phyloP scores from a whole-genome alignment of 306 rosid genomes.

The Ormosia semicastrata region DNA sequence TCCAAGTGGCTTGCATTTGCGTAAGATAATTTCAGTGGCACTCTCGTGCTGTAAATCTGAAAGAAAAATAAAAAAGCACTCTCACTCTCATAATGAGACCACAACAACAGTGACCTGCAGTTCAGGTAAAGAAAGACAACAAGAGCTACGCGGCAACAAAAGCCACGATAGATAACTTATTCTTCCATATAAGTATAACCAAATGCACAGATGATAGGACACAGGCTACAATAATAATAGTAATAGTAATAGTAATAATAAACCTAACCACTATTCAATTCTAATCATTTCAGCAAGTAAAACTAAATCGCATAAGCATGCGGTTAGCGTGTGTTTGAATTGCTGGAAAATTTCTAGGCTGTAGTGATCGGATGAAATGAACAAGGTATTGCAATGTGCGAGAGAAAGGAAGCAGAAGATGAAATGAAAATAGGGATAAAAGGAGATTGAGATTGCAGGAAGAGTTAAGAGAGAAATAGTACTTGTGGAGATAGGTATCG shows the following conservation, averaged over 20 bases:
- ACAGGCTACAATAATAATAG: background rate
- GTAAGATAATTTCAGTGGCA: constrained; percentile 33
- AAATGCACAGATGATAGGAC: background rate
- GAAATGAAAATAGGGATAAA: background rate
- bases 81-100: constrained; percentile 15
- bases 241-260: background rate
- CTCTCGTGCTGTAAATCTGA: constrained; percentile 49
- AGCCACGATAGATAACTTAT: background rate
- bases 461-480: background rate
- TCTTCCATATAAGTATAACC: background rate
- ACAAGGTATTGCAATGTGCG: background rate
- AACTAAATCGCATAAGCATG: background rate
- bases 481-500: constrained; percentile 43
- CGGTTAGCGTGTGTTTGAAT: background rate
- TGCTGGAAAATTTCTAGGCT: background rate
- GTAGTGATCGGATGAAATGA: background rate
- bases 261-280: constrained; percentile 9
- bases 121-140: background rate
- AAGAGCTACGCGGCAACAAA: background rate
- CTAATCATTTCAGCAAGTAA: constrained; percentile 6
- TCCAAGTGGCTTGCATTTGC: constrained; percentile 47
- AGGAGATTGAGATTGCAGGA: background rate
- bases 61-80: background rate
- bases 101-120: background rate
- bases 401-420: background rate